These are phyloP conservation scores for Backusella luteola DNA, from an alignment of 192 early-diverging fungal genomes.

Conservation along the genomic window DNA sequence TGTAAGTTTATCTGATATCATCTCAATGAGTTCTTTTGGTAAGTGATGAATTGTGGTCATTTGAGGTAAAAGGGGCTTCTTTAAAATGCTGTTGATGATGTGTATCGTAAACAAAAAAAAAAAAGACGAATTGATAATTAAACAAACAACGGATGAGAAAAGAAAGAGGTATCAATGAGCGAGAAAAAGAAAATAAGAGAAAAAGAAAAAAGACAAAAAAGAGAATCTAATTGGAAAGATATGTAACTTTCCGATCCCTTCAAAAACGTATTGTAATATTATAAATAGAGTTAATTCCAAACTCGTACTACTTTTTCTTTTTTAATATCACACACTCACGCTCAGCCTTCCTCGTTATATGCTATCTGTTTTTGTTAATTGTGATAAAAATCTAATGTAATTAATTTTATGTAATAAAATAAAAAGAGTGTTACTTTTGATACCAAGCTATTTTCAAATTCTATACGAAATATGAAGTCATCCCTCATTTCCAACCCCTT, in stretches of 20 bases:
- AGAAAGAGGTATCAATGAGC: background rate
- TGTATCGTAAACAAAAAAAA: background rate
- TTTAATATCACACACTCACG: background rate
- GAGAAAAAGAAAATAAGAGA: background rate
- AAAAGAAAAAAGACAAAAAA: background rate
- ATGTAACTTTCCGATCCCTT: background rate
- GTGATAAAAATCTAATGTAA: background rate
- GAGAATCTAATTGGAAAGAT: background rate
- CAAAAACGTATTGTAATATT: background rate
- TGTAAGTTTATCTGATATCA: background rate
- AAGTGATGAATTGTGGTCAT: background rate
- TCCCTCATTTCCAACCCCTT: background rate
- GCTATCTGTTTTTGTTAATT: background rate
- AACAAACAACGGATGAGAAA: background rate
- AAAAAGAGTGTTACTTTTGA: background rate
- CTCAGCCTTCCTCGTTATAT: background rate
- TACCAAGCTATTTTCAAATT: background rate
- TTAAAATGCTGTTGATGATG: background rate
- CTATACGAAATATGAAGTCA: background rate
- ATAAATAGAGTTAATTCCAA: background rate
- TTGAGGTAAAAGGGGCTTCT: background rate
- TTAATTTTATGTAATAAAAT: background rate
- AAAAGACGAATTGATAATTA: background rate
- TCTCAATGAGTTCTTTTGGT: background rate
- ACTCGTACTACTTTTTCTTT: background rate